Evolutionary conservation across 129 eudicot genomes (phyloP).

Genomic region (Tagetes patula): DNA sequence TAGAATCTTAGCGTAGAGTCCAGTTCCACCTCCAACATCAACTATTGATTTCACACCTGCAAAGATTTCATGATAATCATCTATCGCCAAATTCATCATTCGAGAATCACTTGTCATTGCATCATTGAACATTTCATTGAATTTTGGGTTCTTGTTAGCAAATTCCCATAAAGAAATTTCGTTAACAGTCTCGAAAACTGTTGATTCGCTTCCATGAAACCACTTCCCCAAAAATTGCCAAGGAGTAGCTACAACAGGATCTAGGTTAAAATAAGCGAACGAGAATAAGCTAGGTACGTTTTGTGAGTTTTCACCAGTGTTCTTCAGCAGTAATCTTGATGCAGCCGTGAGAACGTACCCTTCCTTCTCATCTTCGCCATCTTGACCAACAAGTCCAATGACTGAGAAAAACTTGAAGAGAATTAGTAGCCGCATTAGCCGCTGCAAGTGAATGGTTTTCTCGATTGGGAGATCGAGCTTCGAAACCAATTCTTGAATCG

Average conservation of each 20-base stretch:
- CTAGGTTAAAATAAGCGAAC: slow-evolving; percentile 1
- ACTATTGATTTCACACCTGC: slow-evolving; percentile 42
- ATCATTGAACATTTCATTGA: slow-evolving; percentile 25
- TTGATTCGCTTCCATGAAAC: slow-evolving; percentile 26
- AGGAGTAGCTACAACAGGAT: slow-evolving; percentile 19
- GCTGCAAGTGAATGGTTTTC: slow-evolving; percentile 27
- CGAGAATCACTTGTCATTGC: slow-evolving; percentile 41
- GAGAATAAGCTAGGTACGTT: slow-evolving; percentile 25
- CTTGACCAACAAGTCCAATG: slow-evolving; percentile 18
- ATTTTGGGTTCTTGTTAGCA: slow-evolving; percentile 25
- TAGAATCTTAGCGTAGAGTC: slow-evolving; percentile 35
- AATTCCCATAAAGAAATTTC: slow-evolving; percentile 32
- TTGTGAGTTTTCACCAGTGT: not conserved
- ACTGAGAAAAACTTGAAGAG: slow-evolving; percentile 31
- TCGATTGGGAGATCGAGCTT: slow-evolving; percentile 22
- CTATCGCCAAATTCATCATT: slow-evolving; percentile 22
- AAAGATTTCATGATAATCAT: slow-evolving; percentile 29
- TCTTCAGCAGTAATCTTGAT: slow-evolving; percentile 34
- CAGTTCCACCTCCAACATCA: slow-evolving; percentile 61
- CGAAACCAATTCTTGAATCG: slow-evolving; percentile 27
- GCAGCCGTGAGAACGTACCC: slow-evolving; percentile 32
- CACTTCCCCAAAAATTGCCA: slow-evolving; percentile 28
- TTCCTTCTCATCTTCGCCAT: not conserved
- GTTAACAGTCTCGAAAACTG: slow-evolving; percentile 32
- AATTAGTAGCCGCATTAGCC: slow-evolving; percentile 41